Evolutionary conservation across 371 early-diverging fungal genomes (phyloP), one percentile per base, ranked within the genome.

Genomic region (Apophysomyces trapeziformis): DNA sequence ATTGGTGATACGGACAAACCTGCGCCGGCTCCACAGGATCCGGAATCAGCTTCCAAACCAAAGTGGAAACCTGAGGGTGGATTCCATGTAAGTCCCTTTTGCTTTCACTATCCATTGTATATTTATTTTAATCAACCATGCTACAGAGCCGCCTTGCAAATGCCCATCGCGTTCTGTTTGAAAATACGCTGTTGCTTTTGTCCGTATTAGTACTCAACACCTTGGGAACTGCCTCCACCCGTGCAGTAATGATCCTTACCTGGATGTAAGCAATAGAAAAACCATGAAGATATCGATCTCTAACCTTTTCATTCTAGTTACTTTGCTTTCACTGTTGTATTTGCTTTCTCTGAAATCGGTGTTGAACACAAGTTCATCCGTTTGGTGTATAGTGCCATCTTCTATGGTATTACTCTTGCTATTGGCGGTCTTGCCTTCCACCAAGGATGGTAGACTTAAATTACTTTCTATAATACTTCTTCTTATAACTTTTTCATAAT

Each of bases 261-360:
- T 83, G 83, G 83, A 65, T 83, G 75, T 70, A 68, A 68, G 69
- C 65, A 50, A 9, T 21, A 36, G 26, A 21, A 9, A 9, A 9
- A 44, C 26, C 12, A 5, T 13, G 3, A 46, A 44, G 16, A 26
- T 41, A 35, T 35, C 50, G 32, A 26, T 26, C 32, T 26, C 39
- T 45, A 1, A 37, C 47, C 3, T 35, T 46, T 26, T 35, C 50
- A 18, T 44, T 11, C 26, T 57, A 73, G 74, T 37, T 83, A 71
- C 67, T 70, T 80, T 61, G 78, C 74, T 6, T 75, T 83, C 68
- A 76, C 83, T 14, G 62, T 76, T n/a, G 63, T 83, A n/a, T 72
- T 60, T 36, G 76, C 76, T 32, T 39, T 72, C 43, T 61, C 75
- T 38, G 83, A 83, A 58, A 71, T 74, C 13, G 60, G 64, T 39